Evolutionary conservation across 495 filamentous ascomycete species (phyloP).

Genomic region (Penicillium malachiteum): DNA sequence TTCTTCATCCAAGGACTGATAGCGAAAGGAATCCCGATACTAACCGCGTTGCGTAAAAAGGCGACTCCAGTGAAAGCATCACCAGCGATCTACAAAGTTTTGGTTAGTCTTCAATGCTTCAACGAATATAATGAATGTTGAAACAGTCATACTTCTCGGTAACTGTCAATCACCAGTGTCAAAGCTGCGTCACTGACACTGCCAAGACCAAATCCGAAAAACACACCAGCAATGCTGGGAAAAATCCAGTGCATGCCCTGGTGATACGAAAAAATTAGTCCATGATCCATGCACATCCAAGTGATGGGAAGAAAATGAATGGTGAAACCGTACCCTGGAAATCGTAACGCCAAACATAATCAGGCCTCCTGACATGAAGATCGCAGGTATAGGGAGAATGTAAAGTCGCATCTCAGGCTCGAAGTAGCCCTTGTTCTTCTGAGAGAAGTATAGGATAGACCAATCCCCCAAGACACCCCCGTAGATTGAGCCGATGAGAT

Average conservation of each 20-base stretch:
- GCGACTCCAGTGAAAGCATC: slow-evolving; percentile 37
- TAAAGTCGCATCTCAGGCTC: slow-evolving; percentile 48
- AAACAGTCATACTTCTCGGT: slow-evolving; percentile 26
- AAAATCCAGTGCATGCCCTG: slow-evolving; percentile 42
- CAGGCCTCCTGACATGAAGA: slow-evolving; percentile 28
- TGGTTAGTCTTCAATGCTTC: too few species aligned
- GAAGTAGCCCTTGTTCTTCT: slow-evolving; percentile 39
- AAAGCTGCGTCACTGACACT: slow-evolving; percentile 34
- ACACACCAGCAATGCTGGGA: slow-evolving; percentile 28
- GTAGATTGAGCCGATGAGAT: slow-evolving; percentile 35
- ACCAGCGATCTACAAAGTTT: slow-evolving; percentile 27
- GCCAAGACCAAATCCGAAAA: slow-evolving; percentile 37
- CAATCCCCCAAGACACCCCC: slow-evolving; percentile 41
- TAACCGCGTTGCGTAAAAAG: slow-evolving; percentile 34
- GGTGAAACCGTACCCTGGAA: slow-evolving; percentile 19
- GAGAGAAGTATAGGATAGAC: slow-evolving; percentile 36
- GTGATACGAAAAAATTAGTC: not conserved
- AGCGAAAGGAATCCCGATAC: slow-evolving; percentile 36
- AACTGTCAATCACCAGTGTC: slow-evolving; percentile 38
- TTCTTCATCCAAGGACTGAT: slow-evolving; percentile 32
- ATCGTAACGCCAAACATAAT: slow-evolving; percentile 39
- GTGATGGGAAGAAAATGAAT: not conserved
- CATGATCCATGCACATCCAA: not conserved
- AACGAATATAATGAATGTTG: not conserved
- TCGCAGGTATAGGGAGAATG: slow-evolving; percentile 34